These are phyloP conservation scores for Paramecium caudatum DNA, from an alignment of 73 alveolate genomes.

Conservation along the genomic window DNA sequence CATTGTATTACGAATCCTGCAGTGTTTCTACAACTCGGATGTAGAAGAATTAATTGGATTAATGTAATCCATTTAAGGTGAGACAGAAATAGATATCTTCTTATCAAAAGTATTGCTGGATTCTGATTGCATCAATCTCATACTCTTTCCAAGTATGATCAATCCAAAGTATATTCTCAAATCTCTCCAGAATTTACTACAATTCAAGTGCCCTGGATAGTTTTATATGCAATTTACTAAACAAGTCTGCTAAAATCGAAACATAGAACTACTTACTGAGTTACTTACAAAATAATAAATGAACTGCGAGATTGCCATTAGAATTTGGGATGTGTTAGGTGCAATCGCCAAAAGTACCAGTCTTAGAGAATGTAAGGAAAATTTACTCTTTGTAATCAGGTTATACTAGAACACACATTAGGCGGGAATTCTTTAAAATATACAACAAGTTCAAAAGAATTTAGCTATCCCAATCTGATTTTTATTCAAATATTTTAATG, in stretches of 20 bases:
- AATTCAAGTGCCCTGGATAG: conserved; percentile 52
- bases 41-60: conserved; percentile 31
- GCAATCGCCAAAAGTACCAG: conserved; percentile 42
- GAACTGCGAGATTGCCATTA: background rate
- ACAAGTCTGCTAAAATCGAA: conserved; percentile 32
- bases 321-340: conserved; percentile 46
- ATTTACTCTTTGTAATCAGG: conserved; percentile 64
- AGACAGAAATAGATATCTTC: conserved; percentile 6
- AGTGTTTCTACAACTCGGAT: conserved; percentile 21
- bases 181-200: background rate
- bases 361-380: conserved; percentile 31
- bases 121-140: conserved; percentile 13
- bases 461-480: conserved; percentile 69
- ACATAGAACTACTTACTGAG: conserved; percentile 17
- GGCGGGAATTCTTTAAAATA: conserved; percentile 27
- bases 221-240: conserved; percentile 16
- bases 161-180: conserved; percentile 16
- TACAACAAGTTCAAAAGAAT: conserved; percentile 60
- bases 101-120: conserved; percentile 26
- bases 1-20: background rate
- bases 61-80: conserved; percentile 35
- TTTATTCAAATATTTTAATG: conserved; percentile 26
- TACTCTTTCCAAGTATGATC: conserved; percentile 13
- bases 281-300: conserved; percentile 19
- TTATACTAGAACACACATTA: conserved; percentile 46